Evolutionary conservation across 495 filamentous ascomycete species (phyloP).

Genomic region (Hamigera avellanea): DNA sequence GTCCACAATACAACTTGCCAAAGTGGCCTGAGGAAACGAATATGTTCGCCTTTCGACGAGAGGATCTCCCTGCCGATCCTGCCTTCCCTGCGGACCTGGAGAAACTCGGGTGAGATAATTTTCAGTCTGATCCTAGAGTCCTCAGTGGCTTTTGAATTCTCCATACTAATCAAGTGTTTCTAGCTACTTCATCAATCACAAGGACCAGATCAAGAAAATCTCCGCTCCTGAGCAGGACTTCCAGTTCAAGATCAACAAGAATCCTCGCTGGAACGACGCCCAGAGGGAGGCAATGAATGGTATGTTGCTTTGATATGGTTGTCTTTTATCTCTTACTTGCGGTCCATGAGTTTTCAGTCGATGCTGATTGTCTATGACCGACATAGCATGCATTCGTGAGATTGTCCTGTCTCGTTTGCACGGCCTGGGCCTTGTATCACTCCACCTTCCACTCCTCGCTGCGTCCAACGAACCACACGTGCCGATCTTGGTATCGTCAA

Average conservation of each 20-base stretch:
- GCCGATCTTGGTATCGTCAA: conserved; percentile 51
- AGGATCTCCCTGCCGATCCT: conserved; percentile 60
- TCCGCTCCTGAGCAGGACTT: conserved; percentile 55
- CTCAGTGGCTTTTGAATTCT: conserved; percentile 3
- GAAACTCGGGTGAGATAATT: conserved; percentile 51
- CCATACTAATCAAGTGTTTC: conserved; percentile 4
- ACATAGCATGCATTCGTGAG: conserved; percentile 48
- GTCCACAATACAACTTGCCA: no score
- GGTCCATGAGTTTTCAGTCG: no score
- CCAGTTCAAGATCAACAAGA: conserved; percentile 58
- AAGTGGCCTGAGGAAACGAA: no score
- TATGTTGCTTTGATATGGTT: conserved; percentile 12
- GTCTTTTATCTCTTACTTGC: neutral
- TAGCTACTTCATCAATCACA: conserved; percentile 60
- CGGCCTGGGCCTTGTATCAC: conserved; percentile 38
- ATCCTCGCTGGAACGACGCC: conserved; percentile 57
- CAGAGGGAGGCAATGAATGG: conserved; percentile 61
- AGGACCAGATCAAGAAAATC: conserved; percentile 60
- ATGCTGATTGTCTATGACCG: conserved; percentile 1
- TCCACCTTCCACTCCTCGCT: conserved; percentile 47
- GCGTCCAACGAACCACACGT: conserved; percentile 42
- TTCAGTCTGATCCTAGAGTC: neutral
- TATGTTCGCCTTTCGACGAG: conserved; percentile 60
- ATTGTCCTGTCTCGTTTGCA: conserved; percentile 51
- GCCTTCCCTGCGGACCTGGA: conserved; percentile 49